Evolutionary conservation across 257 asterid species (phyloP).

Genomic region (Solanum chaucha): DNA sequence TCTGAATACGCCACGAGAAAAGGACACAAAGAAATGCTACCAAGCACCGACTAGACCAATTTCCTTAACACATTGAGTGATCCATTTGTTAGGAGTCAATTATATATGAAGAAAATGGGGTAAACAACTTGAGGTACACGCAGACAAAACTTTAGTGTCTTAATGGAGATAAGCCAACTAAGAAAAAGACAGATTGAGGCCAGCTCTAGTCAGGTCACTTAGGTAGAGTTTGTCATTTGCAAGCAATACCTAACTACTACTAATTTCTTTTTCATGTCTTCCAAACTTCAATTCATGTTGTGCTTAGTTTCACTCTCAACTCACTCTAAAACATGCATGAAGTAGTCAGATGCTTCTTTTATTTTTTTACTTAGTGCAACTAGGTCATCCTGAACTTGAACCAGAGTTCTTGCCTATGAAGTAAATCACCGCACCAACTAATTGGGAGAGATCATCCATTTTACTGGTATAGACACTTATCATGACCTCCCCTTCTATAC

Average conservation of each 20-base stretch:
- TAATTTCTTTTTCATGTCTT: not conserved
- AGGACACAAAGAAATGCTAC: not conserved
- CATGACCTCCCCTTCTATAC: not conserved
- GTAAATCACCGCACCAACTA: not conserved
- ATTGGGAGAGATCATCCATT: not conserved
- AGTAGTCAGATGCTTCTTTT: not conserved
- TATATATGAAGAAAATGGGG: constrained; percentile 1
- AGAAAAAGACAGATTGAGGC: constrained; percentile 19
- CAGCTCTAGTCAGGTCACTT: constrained; percentile 18
- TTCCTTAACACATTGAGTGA: not conserved
- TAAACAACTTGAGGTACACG: constrained; percentile 14
- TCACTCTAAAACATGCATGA: not conserved
- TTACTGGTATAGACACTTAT: not conserved
- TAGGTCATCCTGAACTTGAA: not conserved
- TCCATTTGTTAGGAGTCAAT: not conserved
- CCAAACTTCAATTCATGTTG: not conserved
- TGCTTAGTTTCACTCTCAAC: not conserved
- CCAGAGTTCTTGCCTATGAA: not conserved
- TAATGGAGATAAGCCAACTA: constrained; percentile 13
- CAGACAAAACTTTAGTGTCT: constrained; percentile 4
- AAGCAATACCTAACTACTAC: constrained; percentile 4
- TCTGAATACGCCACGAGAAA: not conserved
- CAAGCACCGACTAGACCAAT: not conserved
- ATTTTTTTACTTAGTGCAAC: not conserved
- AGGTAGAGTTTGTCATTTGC: constrained; percentile 18